Percentiles rank a stretch among this genome's conserved stretches.
phyloP scores from a whole-genome alignment of 805 yeast species.

The Isabelozyma gotoi region DNA sequence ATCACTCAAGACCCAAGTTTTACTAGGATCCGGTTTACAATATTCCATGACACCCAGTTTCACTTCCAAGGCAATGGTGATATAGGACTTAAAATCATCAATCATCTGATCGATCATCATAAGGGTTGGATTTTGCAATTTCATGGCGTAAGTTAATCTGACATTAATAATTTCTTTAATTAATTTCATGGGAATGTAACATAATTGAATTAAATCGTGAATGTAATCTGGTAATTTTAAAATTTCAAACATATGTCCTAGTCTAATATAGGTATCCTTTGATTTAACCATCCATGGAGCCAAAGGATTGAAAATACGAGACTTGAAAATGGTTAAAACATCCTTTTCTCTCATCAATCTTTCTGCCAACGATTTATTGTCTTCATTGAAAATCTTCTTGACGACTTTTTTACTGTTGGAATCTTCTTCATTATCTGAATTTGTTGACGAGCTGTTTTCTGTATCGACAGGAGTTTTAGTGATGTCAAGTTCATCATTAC shows the following conservation, averaged over 20 bases:
- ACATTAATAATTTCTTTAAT: conserved; percentile 76
- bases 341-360: conserved; percentile 78
- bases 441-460: conserved; percentile 11
- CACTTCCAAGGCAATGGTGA: conserved; percentile 71
- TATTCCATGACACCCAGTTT: conserved; percentile 65
- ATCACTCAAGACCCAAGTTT: conserved; percentile 71
- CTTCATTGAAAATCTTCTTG: conserved; percentile 51
- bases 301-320: conserved; percentile 63
- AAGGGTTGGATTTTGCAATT: conserved; percentile 81
- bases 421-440: conserved; percentile 2
- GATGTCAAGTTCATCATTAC: conserved; percentile 75
- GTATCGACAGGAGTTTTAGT: conserved; percentile 31
- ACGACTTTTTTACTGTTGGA: conserved; percentile 12
- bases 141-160: conserved; percentile 74
- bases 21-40: conserved; percentile 50
- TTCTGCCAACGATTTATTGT: conserved; percentile 73
- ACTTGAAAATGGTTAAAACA: conserved; percentile 66
- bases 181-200: conserved; percentile 75
- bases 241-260: conserved; percentile 59
- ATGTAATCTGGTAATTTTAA: conserved; percentile 74
- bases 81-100: conserved; percentile 76
- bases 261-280: conserved; percentile 64
- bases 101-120: conserved; percentile 95
- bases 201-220: conserved; percentile 60
- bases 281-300: conserved; percentile 84